Conservation (phyloP, 1,284 basidiomycete species). For the Baeospora myosura region DNA sequence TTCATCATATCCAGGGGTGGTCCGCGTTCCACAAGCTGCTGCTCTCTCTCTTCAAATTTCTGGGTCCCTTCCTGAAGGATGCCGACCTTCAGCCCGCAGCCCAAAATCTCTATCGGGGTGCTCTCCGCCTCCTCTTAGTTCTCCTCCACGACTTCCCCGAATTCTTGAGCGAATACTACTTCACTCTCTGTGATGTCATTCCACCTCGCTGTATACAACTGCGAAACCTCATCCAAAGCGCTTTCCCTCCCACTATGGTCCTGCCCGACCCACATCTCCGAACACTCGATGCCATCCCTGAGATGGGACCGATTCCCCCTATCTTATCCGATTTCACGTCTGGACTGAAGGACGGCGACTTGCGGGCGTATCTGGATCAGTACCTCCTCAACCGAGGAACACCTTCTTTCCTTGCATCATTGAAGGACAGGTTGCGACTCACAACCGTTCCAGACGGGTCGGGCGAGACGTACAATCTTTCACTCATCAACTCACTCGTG, state of each 20-base stretch:
- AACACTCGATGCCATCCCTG: conserved; percentile 68
- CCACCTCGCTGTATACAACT: conserved; percentile 93
- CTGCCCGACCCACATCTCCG: conserved; percentile 87
- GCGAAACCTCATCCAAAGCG: conserved; percentile 93
- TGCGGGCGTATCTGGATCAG: conserved; percentile 75
- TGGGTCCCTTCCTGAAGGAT: conserved; percentile 84
- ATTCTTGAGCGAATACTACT: conserved; percentile 95
- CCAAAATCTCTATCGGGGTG: conserved; percentile 90
- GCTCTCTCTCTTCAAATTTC: conserved; percentile 89
- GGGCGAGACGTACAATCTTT: conserved; percentile 76
- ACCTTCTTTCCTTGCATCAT: conserved; percentile 65
- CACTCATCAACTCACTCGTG: conserved; percentile 87
- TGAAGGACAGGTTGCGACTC: conserved; percentile 72
- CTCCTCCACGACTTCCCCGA: conserved; percentile 98
- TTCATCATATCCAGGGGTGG: conserved; percentile 62
- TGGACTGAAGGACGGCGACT: conserved; percentile 71
- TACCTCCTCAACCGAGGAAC: conserved; percentile 69
- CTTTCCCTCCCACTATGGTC: conserved; percentile 83
- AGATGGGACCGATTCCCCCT: conserved; percentile 86
- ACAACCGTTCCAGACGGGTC: conserved; percentile 42
- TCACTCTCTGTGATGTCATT: conserved; percentile 89
- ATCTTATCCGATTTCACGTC: conserved; percentile 88
- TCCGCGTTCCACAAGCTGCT: conserved; percentile 92
- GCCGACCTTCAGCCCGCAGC: conserved; percentile 77
- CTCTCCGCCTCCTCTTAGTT: conserved; percentile 86